phyloP scores from a whole-genome alignment of 331 rosid genomes.

The Acacia pycnantha region DNA sequence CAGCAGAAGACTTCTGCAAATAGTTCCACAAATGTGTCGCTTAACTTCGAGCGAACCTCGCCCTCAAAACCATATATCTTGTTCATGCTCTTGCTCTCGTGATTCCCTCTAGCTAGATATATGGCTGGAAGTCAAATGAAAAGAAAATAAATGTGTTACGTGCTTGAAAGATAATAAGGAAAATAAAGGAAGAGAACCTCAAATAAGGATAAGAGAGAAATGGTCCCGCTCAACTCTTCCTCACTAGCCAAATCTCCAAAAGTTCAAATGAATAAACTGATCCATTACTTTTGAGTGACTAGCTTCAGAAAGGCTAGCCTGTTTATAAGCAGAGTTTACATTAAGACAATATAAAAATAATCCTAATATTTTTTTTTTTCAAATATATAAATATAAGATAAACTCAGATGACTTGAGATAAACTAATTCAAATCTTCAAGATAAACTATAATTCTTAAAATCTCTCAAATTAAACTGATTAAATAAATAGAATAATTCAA shows the following conservation, averaged over 20 bases:
- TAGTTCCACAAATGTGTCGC: conserved; percentile 84
- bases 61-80: conserved; percentile 99
- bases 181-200: neutral
- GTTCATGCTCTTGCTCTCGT: conserved; percentile 99
- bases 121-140: conserved; percentile 61
- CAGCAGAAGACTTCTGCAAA: conserved; percentile 96
- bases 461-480: too few species aligned
- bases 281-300: neutral
- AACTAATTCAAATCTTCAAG: neutral
- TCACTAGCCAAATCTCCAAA: neutral
- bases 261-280: neutral
- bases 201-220: neutral
- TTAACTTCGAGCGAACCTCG: conserved; percentile 89
- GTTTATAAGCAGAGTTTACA: neutral
- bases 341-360: neutral
- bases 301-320: neutral
- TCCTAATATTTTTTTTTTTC: neutral
- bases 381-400: too few species aligned
- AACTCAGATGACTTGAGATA: neutral
- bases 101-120: conserved; percentile 94
- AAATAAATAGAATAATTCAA: too few species aligned
- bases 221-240: neutral
- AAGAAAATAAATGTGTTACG: conserved; percentile 17
- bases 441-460: too few species aligned
- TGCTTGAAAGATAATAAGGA: neutral